phyloP scores from a whole-genome alignment of 768 basidiomycete species.

The Kwoniella dejecticola region DNA sequence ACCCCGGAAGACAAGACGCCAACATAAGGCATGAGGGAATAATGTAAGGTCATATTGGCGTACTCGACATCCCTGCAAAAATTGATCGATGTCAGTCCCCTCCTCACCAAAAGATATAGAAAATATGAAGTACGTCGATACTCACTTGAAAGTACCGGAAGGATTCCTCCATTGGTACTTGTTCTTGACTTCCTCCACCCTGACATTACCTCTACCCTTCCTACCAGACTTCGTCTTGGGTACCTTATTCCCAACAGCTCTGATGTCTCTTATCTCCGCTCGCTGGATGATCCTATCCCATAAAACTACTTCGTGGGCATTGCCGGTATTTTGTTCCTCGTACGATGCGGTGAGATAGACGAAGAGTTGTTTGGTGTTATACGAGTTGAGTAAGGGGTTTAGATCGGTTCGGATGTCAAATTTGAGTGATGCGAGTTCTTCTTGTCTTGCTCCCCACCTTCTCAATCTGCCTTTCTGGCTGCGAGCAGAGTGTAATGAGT shows the following conservation, averaged over 20 bases:
- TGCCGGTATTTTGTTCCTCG: constrained; percentile 22
- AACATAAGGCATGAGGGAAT: constrained; percentile 52
- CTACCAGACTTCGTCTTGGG: constrained; percentile 25
- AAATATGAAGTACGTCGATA: background rate
- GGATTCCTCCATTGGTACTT: constrained; percentile 48
- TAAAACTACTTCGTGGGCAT: constrained; percentile 42
- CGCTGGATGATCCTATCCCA: constrained; percentile 48
- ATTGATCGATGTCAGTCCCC: background rate
- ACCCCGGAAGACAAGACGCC: constrained; percentile 42
- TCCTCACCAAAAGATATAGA: background rate
- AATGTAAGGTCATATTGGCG: constrained; percentile 47
- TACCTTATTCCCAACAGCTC: constrained; percentile 44
- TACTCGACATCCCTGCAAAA: constrained; percentile 30
- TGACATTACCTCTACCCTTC: constrained; percentile 45
- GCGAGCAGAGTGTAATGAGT: background rate
- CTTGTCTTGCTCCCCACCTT: constrained; percentile 42
- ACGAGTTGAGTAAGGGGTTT: constrained; percentile 45
- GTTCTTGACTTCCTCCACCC: constrained; percentile 48
- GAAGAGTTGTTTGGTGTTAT: constrained; percentile 52
- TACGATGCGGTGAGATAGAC: constrained; percentile 46
- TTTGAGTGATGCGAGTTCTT: constrained; percentile 45
- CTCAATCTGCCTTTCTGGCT: constrained; percentile 44
- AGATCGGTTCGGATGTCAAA: constrained; percentile 49
- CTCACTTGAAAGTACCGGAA: constrained; percentile 49
- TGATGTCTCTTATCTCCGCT: constrained; percentile 40